Evolutionary conservation across 805 yeast species (phyloP), one percentile per base, ranked within the genome.

Genomic region (Saccharomycopsis javanensis): DNA sequence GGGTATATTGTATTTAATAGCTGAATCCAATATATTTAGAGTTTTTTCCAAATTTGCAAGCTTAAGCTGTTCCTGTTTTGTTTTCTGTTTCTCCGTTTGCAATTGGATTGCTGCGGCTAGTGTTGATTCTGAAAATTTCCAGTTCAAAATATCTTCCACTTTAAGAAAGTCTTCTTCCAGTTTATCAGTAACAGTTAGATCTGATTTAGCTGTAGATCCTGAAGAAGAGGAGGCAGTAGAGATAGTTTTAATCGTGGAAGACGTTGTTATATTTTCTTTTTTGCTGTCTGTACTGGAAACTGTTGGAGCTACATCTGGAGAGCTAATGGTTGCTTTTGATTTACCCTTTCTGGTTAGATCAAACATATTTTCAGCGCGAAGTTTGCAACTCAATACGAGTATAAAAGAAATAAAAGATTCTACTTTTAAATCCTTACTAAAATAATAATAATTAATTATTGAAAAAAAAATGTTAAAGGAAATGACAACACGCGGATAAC

Each of bases 41-140:
- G 86, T 78, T 57, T 79, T 77, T 45, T 78, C 75, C 30, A 85
- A 74, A 45, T 77, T 71, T 66, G 90, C 96, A 23, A 84, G 71
- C 55, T 77, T 79, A 67, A 86, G 84, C 63, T 75, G 82, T 62
- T 86, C 94, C 68, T 90, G 96, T 62, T 85, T 85, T 1, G 96
- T 84, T 50, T 78, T 76, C 67, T 91, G 97, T 65, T 85, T 92
- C 66, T 88, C 90, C 15, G 54, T 57, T 45, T 60, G 60, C 5
- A 57, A 23, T 28, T 27, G 33, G 20, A 60, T 27, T 20, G 55
- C 51, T 18, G 57, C 48, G 7, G 46, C 48, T 20, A 59, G 48
- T 4, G 61, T 10, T 13, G 35, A 33, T 35, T 57, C 62, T 5
- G 62, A 54, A 15, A 28, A 35, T 15, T 35, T 48, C 62, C 62